Percentiles rank a stretch among this genome's conserved stretches.
Conservation (phyloP, 1,139 yeast genomes). For the Wickerhamomyces sp. region DNA sequence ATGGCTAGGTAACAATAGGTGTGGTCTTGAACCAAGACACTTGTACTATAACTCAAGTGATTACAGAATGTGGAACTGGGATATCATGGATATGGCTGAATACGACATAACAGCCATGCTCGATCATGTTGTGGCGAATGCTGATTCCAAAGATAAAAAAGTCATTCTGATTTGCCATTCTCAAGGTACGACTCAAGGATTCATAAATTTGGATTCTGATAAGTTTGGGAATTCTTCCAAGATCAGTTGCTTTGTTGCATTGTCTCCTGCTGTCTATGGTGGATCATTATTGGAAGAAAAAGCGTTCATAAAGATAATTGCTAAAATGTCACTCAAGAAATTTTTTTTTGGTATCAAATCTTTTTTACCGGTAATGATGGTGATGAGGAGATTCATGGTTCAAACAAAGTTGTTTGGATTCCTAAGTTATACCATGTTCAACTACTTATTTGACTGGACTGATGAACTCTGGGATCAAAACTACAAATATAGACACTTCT, state of each 20-base stretch:
- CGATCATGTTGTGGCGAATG: constrained; percentile 46
- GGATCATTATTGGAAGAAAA: constrained; percentile 64
- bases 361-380: constrained; percentile 56
- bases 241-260: constrained; percentile 63
- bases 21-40: constrained; percentile 76
- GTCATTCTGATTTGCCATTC: constrained; percentile 76
- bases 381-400: constrained; percentile 40
- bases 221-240: constrained; percentile 39
- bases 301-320: constrained; percentile 39
- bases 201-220: constrained; percentile 51
- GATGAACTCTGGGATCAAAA: constrained; percentile 71
- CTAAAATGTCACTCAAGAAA: constrained; percentile 33
- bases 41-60: constrained; percentile 37
- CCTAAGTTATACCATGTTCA: constrained; percentile 73
- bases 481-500: constrained; percentile 65
- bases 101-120: constrained; percentile 74
- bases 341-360: constrained; percentile 56
- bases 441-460: constrained; percentile 81
- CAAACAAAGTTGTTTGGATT: constrained; percentile 51
- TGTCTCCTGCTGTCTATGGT: constrained; percentile 90
- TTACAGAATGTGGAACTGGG: constrained; percentile 80
- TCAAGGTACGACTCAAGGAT: constrained; percentile 88
- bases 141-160: constrained; percentile 34
- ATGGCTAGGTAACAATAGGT: constrained; percentile 90
- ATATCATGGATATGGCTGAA: constrained; percentile 70